Evolutionary conservation across 2,329 filamentous ascomycete genomes (phyloP).

Genomic region (Mollisia scopiformis): DNA sequence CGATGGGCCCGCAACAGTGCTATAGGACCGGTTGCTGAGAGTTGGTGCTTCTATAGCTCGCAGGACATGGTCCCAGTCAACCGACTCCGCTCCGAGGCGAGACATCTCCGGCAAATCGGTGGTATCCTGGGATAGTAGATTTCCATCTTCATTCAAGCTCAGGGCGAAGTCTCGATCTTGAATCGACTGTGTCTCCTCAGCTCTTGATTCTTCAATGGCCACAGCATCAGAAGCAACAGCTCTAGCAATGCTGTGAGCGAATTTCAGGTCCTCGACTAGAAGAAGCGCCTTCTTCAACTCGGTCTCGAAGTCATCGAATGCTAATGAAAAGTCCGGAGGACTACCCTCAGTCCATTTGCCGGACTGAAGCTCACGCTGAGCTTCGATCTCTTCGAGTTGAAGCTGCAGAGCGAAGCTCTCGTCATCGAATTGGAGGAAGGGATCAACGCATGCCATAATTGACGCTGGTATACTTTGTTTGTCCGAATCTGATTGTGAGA

Average conservation of each 20-base stretch:
- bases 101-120: conserved; percentile 10
- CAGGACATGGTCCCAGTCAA: conserved; percentile 23
- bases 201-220: conserved; percentile 20
- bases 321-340: conserved; percentile 27
- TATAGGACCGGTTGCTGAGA: conserved; percentile 18
- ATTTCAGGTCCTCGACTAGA: conserved; percentile 26
- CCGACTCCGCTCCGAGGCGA: conserved; percentile 17
- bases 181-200: conserved; percentile 19
- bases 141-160: conserved; percentile 17
- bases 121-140: conserved; percentile 10
- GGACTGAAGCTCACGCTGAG: conserved; percentile 25
- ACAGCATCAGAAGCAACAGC: conserved; percentile 25
- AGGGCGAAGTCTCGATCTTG: conserved; percentile 21
- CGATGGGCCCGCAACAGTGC: conserved; percentile 23
- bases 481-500: too few species aligned
- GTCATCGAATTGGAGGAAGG: conserved; percentile 25
- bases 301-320: conserved; percentile 29
- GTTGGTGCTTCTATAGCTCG: conserved; percentile 25
- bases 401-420: conserved; percentile 30
- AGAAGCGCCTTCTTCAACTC: conserved; percentile 26
- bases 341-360: conserved; percentile 27
- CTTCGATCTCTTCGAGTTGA: conserved; percentile 29
- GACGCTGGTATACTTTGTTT: too few species aligned
- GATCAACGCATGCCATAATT: conserved; percentile 10
- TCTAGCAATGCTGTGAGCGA: conserved; percentile 29